Evolutionary conservation across 2,329 filamentous ascomycete species (phyloP), one percentile per base, ranked within the genome.

Genomic region (Epichloe uncinata): DNA sequence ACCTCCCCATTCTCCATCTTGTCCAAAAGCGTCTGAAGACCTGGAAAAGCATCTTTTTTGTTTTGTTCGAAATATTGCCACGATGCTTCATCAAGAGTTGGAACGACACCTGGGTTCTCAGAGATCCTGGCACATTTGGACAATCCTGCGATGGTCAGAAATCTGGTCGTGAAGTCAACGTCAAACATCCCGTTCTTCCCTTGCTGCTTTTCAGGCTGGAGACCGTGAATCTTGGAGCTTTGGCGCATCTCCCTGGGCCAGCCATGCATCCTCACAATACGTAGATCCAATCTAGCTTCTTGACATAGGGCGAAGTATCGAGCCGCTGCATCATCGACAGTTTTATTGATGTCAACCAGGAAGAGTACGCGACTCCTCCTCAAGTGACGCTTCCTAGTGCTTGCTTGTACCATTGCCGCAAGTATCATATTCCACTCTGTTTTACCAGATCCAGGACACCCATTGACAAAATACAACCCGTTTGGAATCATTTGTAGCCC

Each of bases 371-470:
- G 70, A 5, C 50, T 62, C 8, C 53, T 55, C 13, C 52, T 50
- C 13, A 55, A 53, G n/a, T 53, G 58, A 2, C 51, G 48, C 3
- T 50, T 55, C 9, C 55, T 58, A 18, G 49, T 56, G 42, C 61
- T 66, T 13, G 60, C 60, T 40, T 66, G 64, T 8, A 68, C 66
- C 16, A 72, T 56, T 0, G 66, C 67, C 1, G 70, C 61, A 2
- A 72, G 55, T 1, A 69, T 57, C 55, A 73, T 64, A 35, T 68
- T 72, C 68, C 69, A 72, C 36, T 73, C 67, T 0, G 72, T 74
- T 46, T 74, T 74, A 0, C 72, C 72, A 0, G 70, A 66, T 0
- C 72, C 71, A 4, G 72, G 71, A 5, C 72, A 72, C 4, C 72
- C 72, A 6, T 71, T 71, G 1, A 74, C 59, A 45, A 74, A 65